These are phyloP conservation scores for Moesziomyces globuligerus DNA, from an alignment of 1,284 basidiomycete genomes.

Conservation along the genomic window DNA sequence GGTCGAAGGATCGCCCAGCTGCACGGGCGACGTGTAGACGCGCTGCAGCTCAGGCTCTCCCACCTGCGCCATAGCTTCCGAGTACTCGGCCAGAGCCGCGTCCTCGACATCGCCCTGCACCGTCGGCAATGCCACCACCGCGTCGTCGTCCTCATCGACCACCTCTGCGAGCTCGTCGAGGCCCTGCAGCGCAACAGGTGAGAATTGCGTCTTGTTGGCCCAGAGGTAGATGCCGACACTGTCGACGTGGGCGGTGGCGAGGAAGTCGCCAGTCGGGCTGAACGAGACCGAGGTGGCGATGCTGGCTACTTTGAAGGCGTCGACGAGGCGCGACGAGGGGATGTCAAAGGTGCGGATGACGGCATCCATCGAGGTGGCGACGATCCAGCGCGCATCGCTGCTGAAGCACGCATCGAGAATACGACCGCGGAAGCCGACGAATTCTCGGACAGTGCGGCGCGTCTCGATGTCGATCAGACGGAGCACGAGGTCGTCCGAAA, in stretches of 20 bases:
- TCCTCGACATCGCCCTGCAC: conserved; percentile 66
- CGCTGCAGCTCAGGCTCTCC: conserved; percentile 55
- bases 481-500: conserved; percentile 86
- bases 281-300: conserved; percentile 90
- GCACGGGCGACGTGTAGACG: conserved; percentile 53
- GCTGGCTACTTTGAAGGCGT: conserved; percentile 88
- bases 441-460: conserved; percentile 82
- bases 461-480: conserved; percentile 93
- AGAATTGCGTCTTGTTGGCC: conserved; percentile 95
- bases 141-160: conserved; percentile 56
- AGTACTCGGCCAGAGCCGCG: conserved; percentile 79
- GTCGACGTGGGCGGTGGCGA: conserved; percentile 93
- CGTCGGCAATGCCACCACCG: conserved; percentile 35
- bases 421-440: conserved; percentile 69
- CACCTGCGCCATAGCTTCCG: conserved; percentile 66
- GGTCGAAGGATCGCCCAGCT: conserved; percentile 70
- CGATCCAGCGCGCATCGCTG: conserved; percentile 91
- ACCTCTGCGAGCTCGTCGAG: conserved; percentile 79
- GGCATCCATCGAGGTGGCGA: conserved; percentile 87
- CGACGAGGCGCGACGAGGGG: conserved; percentile 88
- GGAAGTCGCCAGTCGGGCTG: conserved; percentile 93
- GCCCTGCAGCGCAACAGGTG: conserved; percentile 82
- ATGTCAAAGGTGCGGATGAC: conserved; percentile 95
- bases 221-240: conserved; percentile 93
- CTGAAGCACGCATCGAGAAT: conserved; percentile 74